Evolutionary conservation across 148 eudicot species (phyloP).

Genomic region (Silene latifolia): DNA sequence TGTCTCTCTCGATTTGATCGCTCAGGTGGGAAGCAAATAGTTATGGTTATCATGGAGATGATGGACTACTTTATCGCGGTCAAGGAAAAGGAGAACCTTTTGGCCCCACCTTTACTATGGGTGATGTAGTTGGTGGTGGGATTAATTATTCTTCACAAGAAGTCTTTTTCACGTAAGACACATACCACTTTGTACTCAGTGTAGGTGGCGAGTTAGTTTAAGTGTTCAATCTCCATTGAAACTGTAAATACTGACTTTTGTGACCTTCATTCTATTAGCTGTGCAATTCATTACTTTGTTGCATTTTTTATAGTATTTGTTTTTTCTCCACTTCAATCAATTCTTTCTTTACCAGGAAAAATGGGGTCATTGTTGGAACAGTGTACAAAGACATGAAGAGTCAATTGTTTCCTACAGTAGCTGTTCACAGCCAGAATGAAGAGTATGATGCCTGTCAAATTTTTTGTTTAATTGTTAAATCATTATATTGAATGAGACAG

Average conservation of each 20-base stretch:
- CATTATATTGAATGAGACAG: background rate
- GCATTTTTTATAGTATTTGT: background rate
- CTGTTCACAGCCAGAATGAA: slow-evolving; percentile 95
- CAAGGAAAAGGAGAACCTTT: slow-evolving; percentile 79
- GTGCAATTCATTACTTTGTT: background rate
- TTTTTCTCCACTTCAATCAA: background rate
- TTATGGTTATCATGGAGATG: slow-evolving; percentile 97
- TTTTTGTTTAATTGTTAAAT: background rate
- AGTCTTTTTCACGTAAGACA: slow-evolving; percentile 90
- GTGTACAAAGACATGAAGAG: slow-evolving; percentile 75
- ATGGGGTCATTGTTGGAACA: slow-evolving; percentile 64
- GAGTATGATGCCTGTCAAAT: slow-evolving; percentile 57
- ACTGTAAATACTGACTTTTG: slow-evolving; percentile 12
- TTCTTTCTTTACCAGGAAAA: slow-evolving; percentile 54
- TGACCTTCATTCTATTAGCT: background rate
- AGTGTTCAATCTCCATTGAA: slow-evolving; percentile 8
- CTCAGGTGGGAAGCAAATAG: slow-evolving; percentile 93
- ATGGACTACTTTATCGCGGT: slow-evolving; percentile 83
- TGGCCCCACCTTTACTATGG: slow-evolving; percentile 70
- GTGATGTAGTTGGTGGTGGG: slow-evolving; percentile 92
- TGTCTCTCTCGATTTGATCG: background rate
- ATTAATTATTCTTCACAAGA: slow-evolving; percentile 80
- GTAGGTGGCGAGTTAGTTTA: slow-evolving; percentile 16
- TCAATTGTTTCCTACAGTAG: slow-evolving; percentile 78
- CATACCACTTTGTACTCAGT: slow-evolving; percentile 11